These are phyloP conservation scores for Schizochytrium sp. DNA, from an alignment of 108 stramenopile species.

Conservation along the genomic window DNA sequence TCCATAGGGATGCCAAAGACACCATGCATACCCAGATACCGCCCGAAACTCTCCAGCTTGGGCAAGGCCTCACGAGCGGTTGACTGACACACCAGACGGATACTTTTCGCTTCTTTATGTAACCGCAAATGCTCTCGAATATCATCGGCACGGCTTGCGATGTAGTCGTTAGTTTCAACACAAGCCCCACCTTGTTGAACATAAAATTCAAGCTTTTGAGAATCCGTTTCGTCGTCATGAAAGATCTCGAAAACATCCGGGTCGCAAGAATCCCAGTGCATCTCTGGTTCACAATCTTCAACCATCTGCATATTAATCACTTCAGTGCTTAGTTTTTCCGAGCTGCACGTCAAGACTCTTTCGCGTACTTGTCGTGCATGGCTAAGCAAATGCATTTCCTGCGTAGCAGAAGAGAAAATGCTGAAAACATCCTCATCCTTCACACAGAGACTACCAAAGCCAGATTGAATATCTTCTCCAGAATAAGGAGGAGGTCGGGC, in stretches of 20 bases:
- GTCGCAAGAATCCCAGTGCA: conserved; percentile 18
- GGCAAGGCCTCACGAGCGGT: not conserved
- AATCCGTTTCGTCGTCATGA: conserved; percentile 12
- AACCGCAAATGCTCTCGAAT: conserved; percentile 40
- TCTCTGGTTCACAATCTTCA: not conserved
- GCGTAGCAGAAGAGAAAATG: not conserved
- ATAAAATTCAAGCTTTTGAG: not conserved
- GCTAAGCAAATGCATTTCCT: not conserved
- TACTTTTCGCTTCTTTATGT: not conserved
- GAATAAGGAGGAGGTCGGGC: too few relatives aligned
- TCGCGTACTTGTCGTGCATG: not conserved
- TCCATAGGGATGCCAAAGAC: not conserved
- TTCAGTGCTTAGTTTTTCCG: not conserved
- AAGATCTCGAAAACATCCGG: not conserved
- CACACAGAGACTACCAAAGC: too few relatives aligned
- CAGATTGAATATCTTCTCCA: too few relatives aligned
- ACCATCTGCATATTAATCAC: not conserved
- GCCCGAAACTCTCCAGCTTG: not conserved
- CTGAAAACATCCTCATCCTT: not conserved
- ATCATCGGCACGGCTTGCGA: not conserved
- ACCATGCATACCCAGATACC: not conserved
- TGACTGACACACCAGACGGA: not conserved
- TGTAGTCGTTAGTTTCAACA: conserved; percentile 1
- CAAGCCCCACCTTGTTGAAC: not conserved
- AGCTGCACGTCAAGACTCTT: not conserved